Conservation (phyloP, 2,329 filamentous ascomycete species). For the Dissoconium aciculare region DNA sequence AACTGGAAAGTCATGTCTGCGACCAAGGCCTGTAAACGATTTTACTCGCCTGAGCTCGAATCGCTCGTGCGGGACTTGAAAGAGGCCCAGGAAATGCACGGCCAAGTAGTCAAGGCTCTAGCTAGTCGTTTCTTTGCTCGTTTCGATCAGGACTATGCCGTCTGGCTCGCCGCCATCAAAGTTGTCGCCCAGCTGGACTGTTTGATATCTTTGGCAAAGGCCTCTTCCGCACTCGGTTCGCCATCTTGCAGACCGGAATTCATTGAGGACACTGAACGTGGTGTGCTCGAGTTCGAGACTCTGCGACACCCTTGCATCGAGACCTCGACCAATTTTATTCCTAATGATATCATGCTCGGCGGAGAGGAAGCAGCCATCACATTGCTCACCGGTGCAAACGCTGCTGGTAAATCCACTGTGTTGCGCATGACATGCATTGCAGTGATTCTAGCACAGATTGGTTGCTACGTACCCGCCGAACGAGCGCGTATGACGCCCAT, state of each 20-base stretch:
- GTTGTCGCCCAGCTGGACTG: slow-evolving; percentile 89
- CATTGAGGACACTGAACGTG: slow-evolving; percentile 60
- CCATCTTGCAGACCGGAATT: slow-evolving; percentile 84
- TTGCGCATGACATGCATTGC: slow-evolving; percentile 93
- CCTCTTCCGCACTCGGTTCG: slow-evolving; percentile 67
- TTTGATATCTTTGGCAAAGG: slow-evolving; percentile 79
- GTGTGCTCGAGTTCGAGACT: slow-evolving; percentile 79
- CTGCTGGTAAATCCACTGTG: slow-evolving; percentile 91
- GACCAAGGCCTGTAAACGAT: slow-evolving; percentile 77
- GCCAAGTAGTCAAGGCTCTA: slow-evolving; percentile 79
- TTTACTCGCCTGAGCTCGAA: slow-evolving; percentile 77
- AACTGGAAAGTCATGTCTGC: slow-evolving; percentile 94
- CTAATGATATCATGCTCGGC: slow-evolving; percentile 80
- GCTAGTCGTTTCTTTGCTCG: slow-evolving; percentile 67
- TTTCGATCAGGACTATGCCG: slow-evolving; percentile 74
- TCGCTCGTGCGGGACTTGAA: slow-evolving; percentile 73
- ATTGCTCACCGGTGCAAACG: slow-evolving; percentile 87
- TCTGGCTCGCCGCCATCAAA: slow-evolving; percentile 79
- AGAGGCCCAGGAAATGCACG: slow-evolving; percentile 86
- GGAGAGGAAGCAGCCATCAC: slow-evolving; percentile 71
- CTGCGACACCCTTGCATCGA: slow-evolving; percentile 91
- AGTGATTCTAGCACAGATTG: slow-evolving; percentile 94
- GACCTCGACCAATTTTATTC: slow-evolving; percentile 82
- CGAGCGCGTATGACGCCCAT: slow-evolving; percentile 76
- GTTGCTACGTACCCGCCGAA: slow-evolving; percentile 75